Conservation (phyloP, 2,329 filamentous ascomycete species). For the Epichloe uncinata region DNA sequence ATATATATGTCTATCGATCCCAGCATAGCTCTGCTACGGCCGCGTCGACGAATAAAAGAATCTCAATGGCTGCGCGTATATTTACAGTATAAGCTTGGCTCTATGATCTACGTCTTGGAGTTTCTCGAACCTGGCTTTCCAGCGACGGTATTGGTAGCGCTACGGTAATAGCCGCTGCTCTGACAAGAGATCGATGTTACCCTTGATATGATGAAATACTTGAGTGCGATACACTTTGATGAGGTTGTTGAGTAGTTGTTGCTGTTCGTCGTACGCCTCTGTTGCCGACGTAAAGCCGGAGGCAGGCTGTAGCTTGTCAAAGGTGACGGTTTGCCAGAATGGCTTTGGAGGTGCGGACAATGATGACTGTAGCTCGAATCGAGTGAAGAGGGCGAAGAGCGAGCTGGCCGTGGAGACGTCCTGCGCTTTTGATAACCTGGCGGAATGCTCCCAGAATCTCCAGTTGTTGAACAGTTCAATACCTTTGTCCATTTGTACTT, state of each 20-base stretch:
- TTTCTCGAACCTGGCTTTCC: conserved; percentile 4
- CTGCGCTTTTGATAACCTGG: background rate
- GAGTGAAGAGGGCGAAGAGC: conserved; percentile 8
- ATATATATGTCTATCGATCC: conserved; percentile 3
- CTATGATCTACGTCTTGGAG: conserved; percentile 1
- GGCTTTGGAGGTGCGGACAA: background rate
- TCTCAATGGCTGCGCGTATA: conserved; percentile 2
- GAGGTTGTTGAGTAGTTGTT: conserved; percentile 1
- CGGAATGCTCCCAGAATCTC: conserved; percentile 5
- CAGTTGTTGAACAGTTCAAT: conserved; percentile 7
- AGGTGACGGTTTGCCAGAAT: background rate
- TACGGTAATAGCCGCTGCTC: background rate
- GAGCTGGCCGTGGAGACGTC: conserved; percentile 2
- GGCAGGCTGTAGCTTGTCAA: background rate
- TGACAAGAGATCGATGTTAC: background rate
- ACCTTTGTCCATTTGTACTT: conserved; percentile 5
- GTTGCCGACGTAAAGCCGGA: background rate
- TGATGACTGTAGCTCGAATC: conserved; percentile 5
- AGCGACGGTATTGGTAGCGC: conserved; percentile 3
- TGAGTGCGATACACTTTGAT: conserved; percentile 1
- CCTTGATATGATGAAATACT: background rate
- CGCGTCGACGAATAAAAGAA: background rate
- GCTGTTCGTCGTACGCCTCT: conserved; percentile 2
- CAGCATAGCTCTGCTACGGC: background rate
- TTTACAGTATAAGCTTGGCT: conserved; percentile 2